Percentiles rank a stretch among this genome's conserved stretches.
Conservation (phyloP, 306 rosid genomes). For the Rosa chinensis region DNA sequence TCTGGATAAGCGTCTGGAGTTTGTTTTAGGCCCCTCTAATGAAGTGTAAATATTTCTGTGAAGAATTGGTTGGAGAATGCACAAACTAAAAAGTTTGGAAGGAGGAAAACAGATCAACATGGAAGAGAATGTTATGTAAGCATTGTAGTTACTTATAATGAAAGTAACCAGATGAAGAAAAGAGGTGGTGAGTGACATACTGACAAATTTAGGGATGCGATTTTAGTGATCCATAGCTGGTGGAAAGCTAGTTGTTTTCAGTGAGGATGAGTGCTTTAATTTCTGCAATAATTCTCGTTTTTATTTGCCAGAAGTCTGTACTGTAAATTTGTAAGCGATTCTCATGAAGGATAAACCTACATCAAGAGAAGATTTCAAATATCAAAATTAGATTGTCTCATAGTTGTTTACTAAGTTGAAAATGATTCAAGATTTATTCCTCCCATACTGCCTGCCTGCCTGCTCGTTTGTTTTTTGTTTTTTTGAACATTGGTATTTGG, state of each 20-base stretch:
- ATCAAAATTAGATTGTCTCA: not conserved
- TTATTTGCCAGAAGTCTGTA: not conserved
- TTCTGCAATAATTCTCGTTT: not conserved
- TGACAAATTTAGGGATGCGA: not conserved
- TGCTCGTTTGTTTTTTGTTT: no score
- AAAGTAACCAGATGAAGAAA: not conserved
- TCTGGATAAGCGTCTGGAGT: conserved; percentile 50
- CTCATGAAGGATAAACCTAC: not conserved
- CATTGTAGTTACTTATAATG: not conserved
- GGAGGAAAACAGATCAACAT: not conserved
- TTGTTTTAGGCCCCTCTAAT: conserved; percentile 43
- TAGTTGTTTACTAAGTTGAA: not conserved
- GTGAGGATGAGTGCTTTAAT: not conserved
- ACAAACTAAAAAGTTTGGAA: not conserved
- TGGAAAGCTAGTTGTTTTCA: not conserved
- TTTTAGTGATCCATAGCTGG: not conserved
- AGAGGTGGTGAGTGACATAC: not conserved
- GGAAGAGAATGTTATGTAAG: not conserved
- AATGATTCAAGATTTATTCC: not conserved
- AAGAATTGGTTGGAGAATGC: not conserved
- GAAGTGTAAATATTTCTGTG: conserved; percentile 10
- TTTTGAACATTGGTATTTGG: no score
- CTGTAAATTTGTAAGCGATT: not conserved
- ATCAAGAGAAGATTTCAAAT: not conserved
- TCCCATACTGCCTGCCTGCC: not conserved